Evolutionary conservation across 2,329 filamentous ascomycete genomes (phyloP).

Genomic region (Trichoderma oligosporum): DNA sequence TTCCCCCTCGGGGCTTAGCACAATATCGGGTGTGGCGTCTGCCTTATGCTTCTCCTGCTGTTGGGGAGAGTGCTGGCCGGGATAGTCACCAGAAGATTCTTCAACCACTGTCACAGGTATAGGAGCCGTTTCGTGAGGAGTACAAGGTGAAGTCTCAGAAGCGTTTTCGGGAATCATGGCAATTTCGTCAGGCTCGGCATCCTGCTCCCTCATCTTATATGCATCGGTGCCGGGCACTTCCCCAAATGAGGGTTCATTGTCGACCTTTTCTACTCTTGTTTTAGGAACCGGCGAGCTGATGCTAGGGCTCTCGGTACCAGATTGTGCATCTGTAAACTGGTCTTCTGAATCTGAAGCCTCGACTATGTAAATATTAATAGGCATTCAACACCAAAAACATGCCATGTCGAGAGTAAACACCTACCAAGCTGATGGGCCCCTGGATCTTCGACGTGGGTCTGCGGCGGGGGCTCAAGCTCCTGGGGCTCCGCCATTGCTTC

Average conservation of each 20-base stretch:
- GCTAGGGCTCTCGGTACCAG: slow-evolving; percentile 43
- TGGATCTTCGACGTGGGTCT: slow-evolving; percentile 44
- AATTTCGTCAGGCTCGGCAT: slow-evolving; percentile 60
- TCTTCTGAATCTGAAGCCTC: slow-evolving; percentile 63
- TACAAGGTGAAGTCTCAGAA: slow-evolving; percentile 25
- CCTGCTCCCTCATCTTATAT: slow-evolving; percentile 51
- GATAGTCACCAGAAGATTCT: slow-evolving; percentile 43
- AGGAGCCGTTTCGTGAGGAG: slow-evolving; percentile 23
- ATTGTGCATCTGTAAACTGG: slow-evolving; percentile 65
- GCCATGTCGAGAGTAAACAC: not conserved
- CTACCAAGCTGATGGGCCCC: slow-evolving; percentile 59
- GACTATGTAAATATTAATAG: slow-evolving; percentile 32
- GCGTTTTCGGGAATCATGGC: slow-evolving; percentile 40
- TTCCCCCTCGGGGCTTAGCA: slow-evolving; percentile 45
- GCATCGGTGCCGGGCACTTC: slow-evolving; percentile 60
- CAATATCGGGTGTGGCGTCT: slow-evolving; percentile 52
- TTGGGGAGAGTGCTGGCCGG: slow-evolving; percentile 43
- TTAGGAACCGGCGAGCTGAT: slow-evolving; percentile 52
- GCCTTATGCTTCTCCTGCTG: slow-evolving; percentile 45
- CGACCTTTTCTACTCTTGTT: slow-evolving; percentile 56
- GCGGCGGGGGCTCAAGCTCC: slow-evolving; percentile 33
- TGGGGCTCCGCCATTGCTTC: slow-evolving; percentile 31
- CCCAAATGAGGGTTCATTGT: slow-evolving; percentile 50
- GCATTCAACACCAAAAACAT: not conserved
- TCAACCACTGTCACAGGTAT: slow-evolving; percentile 53